A percentile compares a stretch with the other conserved stretches of the same genome.
Conservation (phyloP, 768 basidiomycete genomes). For the Leucosporidium yakuticum region DNA sequence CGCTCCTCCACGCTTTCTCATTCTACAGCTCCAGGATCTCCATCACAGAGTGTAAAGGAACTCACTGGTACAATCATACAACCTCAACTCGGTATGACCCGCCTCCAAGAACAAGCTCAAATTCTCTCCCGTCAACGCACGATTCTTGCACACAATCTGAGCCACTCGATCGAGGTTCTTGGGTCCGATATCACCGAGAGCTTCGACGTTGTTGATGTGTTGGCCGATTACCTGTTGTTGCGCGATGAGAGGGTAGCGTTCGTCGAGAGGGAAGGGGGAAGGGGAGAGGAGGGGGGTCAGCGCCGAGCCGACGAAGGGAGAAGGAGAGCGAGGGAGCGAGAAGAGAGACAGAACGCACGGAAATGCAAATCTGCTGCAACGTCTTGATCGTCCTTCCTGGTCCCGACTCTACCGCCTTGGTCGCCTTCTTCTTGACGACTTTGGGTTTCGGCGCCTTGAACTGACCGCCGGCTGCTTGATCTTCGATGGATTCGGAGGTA, state of each 20-base stretch:
- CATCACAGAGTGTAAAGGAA: too few relatives aligned
- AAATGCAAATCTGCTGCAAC: constrained; percentile 72
- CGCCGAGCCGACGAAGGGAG: background rate
- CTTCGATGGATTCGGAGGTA: constrained; percentile 65
- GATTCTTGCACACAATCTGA: constrained; percentile 41
- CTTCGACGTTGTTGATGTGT: constrained; percentile 77
- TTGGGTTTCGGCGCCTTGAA: constrained; percentile 43
- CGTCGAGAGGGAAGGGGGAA: background rate
- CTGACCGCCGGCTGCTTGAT: constrained; percentile 46
- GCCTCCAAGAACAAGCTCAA: constrained; percentile 76
- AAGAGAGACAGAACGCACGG: constrained; percentile 49
- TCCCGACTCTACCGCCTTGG: constrained; percentile 61
- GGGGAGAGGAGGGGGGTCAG: constrained; percentile 1
- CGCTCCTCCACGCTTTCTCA: background rate
- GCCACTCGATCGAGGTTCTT: constrained; percentile 79
- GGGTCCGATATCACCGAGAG: constrained; percentile 76
- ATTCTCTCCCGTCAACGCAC: constrained; percentile 65
- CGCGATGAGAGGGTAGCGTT: background rate
- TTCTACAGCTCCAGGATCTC: too few relatives aligned
- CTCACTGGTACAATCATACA: constrained; percentile 89
- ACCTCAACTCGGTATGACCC: constrained; percentile 58
- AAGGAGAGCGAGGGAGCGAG: background rate
- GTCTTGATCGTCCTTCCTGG: constrained; percentile 57
- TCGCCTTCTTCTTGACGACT: constrained; percentile 60
- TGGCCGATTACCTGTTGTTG: constrained; percentile 40